phyloP scores from a whole-genome alignment of 2,329 filamentous ascomycete genomes.

The Ophiostoma sp. region DNA sequence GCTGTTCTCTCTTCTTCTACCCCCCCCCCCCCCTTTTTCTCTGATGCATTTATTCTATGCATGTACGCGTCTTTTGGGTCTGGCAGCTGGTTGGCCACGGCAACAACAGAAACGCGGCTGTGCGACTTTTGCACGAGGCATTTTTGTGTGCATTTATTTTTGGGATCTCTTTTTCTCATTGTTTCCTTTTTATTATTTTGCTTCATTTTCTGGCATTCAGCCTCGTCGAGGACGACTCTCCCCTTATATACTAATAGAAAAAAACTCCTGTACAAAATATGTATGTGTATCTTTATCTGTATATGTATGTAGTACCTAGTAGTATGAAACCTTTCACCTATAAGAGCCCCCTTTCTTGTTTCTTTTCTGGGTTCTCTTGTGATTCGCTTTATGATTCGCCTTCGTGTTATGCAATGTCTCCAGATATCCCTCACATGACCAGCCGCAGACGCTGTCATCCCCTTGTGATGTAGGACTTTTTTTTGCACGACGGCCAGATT shows the following conservation, averaged over 20 bases:
- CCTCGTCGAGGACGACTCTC: constrained; percentile 8
- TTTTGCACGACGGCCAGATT: not conserved
- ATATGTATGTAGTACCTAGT: not conserved
- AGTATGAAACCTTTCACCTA: no score
- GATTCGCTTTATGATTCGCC: not conserved
- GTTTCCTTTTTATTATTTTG: not conserved
- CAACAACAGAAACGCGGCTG: not conserved
- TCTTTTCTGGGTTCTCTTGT: not conserved
- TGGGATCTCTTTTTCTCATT: not conserved
- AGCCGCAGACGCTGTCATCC: not conserved
- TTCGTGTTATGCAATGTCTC: not conserved
- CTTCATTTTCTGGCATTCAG: not conserved
- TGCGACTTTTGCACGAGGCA: not conserved
- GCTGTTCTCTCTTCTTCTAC: not conserved
- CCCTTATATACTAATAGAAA: constrained; percentile 19
- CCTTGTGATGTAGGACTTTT: not conserved
- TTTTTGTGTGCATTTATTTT: not conserved
- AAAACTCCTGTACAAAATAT: not conserved
- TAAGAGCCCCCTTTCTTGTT: not conserved
- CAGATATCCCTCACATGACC: not conserved
- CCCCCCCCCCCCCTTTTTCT: not conserved
- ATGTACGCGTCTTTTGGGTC: not conserved
- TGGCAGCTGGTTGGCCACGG: not conserved
- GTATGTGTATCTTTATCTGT: not conserved
- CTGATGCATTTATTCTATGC: not conserved